Evolutionary conservation across 129 eudicot genomes (phyloP), one percentile per base, ranked within the genome.

Genomic region (Flaveria sonorensis): DNA sequence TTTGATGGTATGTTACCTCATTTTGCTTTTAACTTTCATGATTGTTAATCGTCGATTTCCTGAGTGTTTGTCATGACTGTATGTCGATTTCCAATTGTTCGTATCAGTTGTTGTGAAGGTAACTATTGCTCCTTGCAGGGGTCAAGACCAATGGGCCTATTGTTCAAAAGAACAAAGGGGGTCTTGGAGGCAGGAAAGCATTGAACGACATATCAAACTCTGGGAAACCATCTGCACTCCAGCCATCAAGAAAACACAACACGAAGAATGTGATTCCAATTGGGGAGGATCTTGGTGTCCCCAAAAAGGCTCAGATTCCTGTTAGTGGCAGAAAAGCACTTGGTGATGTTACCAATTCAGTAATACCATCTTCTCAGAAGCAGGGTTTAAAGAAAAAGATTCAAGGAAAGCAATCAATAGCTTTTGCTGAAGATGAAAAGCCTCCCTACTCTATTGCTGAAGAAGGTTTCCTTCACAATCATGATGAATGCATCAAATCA

Each of bases 141-240:
- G 55, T 68, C 19, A 80, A 84, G 77, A 57, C 28, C 60, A 75
- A 74, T 73, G 75, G 77, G 42, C 62, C 81, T 15, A 71, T 78
- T 73, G 73, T 65, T 19, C 79, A 80, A 39, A 84, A 80, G 82
- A 84, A 80, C 24, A 81, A 70, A 50, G 72, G 79, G 19, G 79
- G 82, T 72, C 80, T 85, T 81, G 86, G 82, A 66, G 89, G 83
- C 79, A 91, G 97, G 80, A 91, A 81, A 85, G 92, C 93, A 2
- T 91, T 88, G 32, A 83, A 86, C 50, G 97, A 91, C 66, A 85
- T 91, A 74, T 88, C 97, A 21, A 91, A 91, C 76, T 85, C 97
- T 0, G 86, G 81, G 23, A 87, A 87, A 57, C 83, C 96, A 50
- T 82, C 85, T 24, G 81, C 78, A 79, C 79, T 82, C 13, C 88